Evolutionary conservation across 2,329 filamentous ascomycete genomes (phyloP).

Genomic region (Sarocladium brachiariae): DNA sequence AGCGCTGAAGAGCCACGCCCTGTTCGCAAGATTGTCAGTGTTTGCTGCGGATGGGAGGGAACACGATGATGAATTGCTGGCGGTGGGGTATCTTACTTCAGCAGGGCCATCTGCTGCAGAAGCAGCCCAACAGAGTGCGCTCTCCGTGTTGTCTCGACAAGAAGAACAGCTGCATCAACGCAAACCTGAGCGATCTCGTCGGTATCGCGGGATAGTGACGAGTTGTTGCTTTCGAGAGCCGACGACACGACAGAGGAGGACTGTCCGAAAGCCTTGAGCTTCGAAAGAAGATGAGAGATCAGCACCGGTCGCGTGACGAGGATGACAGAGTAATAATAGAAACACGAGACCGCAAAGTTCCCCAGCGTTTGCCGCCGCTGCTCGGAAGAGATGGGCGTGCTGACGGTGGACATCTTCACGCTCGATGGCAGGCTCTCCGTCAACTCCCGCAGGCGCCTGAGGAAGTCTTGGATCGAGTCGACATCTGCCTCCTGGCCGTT

Average conservation of each 20-base stretch:
- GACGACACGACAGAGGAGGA: too few relatives aligned
- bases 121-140: slow-evolving; percentile 36
- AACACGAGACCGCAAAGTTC: slow-evolving; percentile 35
- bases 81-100: too few relatives aligned
- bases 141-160: slow-evolving; percentile 48
- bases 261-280: slow-evolving; percentile 16
- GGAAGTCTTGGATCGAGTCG: background rate
- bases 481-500: background rate
- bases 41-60: too few relatives aligned
- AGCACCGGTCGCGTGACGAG: slow-evolving; percentile 49
- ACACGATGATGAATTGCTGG: too few relatives aligned
- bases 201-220: background rate
- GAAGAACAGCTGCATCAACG: slow-evolving; percentile 46
- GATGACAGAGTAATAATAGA: slow-evolving; percentile 54
- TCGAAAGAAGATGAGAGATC: slow-evolving; percentile 39
- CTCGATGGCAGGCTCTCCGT: background rate
- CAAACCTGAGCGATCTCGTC: slow-evolving; percentile 31
- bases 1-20: slow-evolving; percentile 50
- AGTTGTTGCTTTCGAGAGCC: slow-evolving; percentile 16
- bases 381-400: background rate
- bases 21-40: slow-evolving; percentile 15
- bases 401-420: background rate
- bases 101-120: slow-evolving; percentile 49
- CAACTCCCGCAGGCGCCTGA: background rate
- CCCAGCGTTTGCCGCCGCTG: background rate